Evolutionary conservation across 2,329 filamentous ascomycete species (phyloP).

Genomic region (Scedosporium minutisporum): DNA sequence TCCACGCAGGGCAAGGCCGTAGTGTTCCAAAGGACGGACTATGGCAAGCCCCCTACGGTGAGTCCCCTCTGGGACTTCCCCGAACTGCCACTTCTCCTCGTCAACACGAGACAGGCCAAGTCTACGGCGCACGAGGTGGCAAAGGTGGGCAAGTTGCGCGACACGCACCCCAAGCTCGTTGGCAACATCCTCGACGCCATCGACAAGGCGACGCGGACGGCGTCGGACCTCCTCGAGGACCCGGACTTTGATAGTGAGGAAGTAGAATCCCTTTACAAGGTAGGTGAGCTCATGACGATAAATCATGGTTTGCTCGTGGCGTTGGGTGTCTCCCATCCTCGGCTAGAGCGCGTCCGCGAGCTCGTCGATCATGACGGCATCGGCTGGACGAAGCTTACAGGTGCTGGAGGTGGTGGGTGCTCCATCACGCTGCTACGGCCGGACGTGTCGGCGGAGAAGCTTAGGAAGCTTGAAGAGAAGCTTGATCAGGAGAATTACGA

Average conservation of each 20-base stretch:
- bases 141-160: conserved; percentile 69
- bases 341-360: conserved; percentile 83
- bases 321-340: conserved; percentile 87
- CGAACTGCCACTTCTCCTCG: conserved; percentile 78
- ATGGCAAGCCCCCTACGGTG: conserved; percentile 67
- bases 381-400: conserved; percentile 95
- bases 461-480: conserved; percentile 54
- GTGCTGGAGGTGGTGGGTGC: conserved; percentile 90
- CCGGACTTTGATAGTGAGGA: conserved; percentile 59
- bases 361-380: conserved; percentile 81
- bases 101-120: conserved; percentile 81
- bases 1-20: conserved; percentile 89
- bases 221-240: conserved; percentile 43
- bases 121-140: conserved; percentile 78
- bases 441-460: conserved; percentile 42
- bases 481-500: conserved; percentile 66
- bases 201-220: conserved; percentile 56
- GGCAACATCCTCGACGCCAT: conserved; percentile 78
- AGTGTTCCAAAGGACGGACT: conserved; percentile 74
- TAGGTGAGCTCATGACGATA: conserved; percentile 84
- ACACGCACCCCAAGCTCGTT: conserved; percentile 65
- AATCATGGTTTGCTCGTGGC: conserved; percentile 91
- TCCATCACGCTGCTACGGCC: conserved; percentile 84
- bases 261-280: conserved; percentile 53
- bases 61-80: conserved; percentile 77